These are phyloP conservation scores for Urostyla sp. DNA, from an alignment of 73 alveolate species.

Conservation along the genomic window DNA sequence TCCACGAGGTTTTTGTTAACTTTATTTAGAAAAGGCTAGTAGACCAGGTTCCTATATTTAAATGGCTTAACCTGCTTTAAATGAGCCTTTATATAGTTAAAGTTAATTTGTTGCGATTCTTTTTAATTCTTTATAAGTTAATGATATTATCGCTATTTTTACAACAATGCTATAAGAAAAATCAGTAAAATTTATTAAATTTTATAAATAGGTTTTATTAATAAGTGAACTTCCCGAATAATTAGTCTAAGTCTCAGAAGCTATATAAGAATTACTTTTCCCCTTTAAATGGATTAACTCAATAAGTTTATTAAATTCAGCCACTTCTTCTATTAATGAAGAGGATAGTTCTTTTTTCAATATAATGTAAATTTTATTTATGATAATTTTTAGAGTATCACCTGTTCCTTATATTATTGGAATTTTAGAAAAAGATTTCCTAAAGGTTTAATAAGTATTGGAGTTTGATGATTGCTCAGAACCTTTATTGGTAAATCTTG, in stretches of 20 bases:
- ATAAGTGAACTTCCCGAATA: slow-evolving; percentile 1
- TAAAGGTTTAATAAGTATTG: slow-evolving; percentile 2
- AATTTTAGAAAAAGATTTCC: slow-evolving; percentile 20
- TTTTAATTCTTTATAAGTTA: slow-evolving; percentile 1
- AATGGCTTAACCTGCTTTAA: slow-evolving; percentile 27
- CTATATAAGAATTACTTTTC: slow-evolving; percentile 1
- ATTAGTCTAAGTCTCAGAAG: background rate
- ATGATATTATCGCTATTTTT: slow-evolving; percentile 3
- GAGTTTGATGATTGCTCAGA: slow-evolving; percentile 36
- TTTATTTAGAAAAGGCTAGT: slow-evolving; percentile 5
- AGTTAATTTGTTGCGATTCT: slow-evolving; percentile 14
- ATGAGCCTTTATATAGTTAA: slow-evolving; percentile 31
- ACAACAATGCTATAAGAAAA: slow-evolving; percentile 42
- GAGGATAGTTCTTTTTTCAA: background rate
- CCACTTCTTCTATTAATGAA: background rate
- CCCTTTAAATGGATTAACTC: slow-evolving; percentile 36
- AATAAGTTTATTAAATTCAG: background rate
- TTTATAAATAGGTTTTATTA: background rate
- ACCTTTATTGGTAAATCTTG: slow-evolving; percentile 8
- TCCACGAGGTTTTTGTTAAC: slow-evolving; percentile 38
- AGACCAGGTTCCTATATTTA: background rate
- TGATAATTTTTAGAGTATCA: background rate
- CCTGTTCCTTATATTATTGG: slow-evolving; percentile 40
- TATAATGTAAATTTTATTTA: background rate
- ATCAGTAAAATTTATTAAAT: slow-evolving; percentile 5